These are phyloP conservation scores for Puccinia brachypodii DNA, from an alignment of 1,284 basidiomycete species.

Conservation along the genomic window DNA sequence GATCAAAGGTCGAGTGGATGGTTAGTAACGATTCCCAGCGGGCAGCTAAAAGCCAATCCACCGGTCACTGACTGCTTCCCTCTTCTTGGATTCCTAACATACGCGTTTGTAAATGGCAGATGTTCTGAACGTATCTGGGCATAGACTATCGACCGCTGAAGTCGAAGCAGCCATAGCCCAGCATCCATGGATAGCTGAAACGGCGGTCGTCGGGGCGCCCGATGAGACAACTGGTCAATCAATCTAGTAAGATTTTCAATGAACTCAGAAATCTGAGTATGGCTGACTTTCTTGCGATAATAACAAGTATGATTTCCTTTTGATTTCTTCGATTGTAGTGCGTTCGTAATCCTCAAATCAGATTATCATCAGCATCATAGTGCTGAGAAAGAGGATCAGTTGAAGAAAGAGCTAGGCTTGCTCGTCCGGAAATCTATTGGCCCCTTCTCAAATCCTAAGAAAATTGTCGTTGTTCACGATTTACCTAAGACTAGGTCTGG, in stretches of 20 bases:
- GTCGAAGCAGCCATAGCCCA: conserved; percentile 93
- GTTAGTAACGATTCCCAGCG: conserved; percentile 59
- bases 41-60: background rate
- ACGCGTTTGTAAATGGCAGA: background rate
- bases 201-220: conserved; percentile 83
- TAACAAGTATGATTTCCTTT: conserved; percentile 30
- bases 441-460: conserved; percentile 92
- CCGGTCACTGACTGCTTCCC: background rate
- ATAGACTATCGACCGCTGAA: conserved; percentile 94
- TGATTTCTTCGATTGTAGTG: conserved; percentile 51
- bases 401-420: conserved; percentile 83
- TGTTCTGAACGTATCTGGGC: conserved; percentile 91
- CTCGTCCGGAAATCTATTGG: conserved; percentile 96
- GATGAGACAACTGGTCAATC: conserved; percentile 72
- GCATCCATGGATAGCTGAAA: conserved; percentile 93
- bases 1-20: conserved; percentile 95
- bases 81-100: background rate
- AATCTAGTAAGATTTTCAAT: conserved; percentile 32
- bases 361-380: conserved; percentile 59
- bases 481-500: conserved; percentile 96
- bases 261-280: conserved; percentile 49
- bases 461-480: conserved; percentile 79
- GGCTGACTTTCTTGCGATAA: conserved; percentile 54
- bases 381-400: conserved; percentile 65
- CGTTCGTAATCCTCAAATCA: conserved; percentile 63